Conservation (phyloP, 495 filamentous ascomycete species). For the Neurospora tetraspora region DNA sequence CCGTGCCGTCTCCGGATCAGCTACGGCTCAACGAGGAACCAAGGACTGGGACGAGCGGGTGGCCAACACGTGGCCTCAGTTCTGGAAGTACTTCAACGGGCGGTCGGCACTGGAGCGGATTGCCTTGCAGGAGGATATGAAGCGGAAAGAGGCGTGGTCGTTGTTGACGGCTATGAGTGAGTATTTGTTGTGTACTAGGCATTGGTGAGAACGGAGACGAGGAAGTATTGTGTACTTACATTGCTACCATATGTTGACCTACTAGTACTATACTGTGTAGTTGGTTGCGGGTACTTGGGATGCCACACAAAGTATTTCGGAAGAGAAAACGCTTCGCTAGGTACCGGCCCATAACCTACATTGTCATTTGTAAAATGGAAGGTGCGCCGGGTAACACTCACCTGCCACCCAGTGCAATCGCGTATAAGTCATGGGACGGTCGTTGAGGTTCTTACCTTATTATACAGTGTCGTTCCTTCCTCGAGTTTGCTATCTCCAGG, state of each 20-base stretch:
- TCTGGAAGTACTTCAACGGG: constrained; percentile 82
- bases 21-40: constrained; percentile 1
- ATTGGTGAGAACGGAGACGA: constrained; percentile 35
- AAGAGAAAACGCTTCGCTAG: neutral
- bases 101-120: constrained; percentile 81
- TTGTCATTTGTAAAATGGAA: neutral
- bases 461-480: neutral
- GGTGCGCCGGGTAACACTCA: neutral
- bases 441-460: neutral
- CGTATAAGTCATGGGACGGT: neutral
- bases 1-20: constrained; percentile 5
- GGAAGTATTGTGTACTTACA: neutral
- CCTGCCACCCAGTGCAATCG: neutral
- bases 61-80: constrained; percentile 38
- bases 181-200: constrained; percentile 42
- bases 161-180: constrained; percentile 54
- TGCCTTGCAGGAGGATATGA: constrained; percentile 67
- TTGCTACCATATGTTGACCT: neutral
- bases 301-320: neutral
- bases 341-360: neutral
- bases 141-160: constrained; percentile 69
- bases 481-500: neutral
- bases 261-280: neutral
- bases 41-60: constrained; percentile 32
- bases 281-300: neutral